Conservation (phyloP, 192 early-diverging fungal species). For the Entomortierella lignicola region DNA sequence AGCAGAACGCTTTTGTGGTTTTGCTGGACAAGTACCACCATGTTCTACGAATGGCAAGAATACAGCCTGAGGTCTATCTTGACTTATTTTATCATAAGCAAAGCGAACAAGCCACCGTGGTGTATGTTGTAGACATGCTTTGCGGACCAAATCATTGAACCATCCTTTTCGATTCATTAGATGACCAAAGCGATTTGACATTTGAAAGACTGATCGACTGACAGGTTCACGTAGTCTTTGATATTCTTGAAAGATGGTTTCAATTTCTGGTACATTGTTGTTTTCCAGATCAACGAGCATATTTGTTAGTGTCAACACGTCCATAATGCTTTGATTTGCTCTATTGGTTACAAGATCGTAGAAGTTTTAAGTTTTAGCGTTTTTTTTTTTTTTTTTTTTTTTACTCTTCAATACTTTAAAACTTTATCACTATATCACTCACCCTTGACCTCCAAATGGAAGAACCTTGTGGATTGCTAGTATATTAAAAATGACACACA, state of each 20-base stretch:
- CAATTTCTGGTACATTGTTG: constrained; percentile 18
- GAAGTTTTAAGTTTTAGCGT: not conserved
- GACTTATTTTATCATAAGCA: constrained; percentile 9
- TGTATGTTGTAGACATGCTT: constrained; percentile 8
- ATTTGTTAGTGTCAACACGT: constrained; percentile 15
- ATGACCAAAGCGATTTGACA: constrained; percentile 20
- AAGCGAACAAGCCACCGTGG: constrained; percentile 14
- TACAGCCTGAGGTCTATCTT: constrained; percentile 30
- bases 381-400: too few species aligned
- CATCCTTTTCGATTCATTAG: constrained; percentile 26
- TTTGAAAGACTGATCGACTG: constrained; percentile 12
- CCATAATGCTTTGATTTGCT: constrained; percentile 26
- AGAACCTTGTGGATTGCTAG: constrained; percentile 40
- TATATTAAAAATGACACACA: not conserved
- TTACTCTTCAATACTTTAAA: too few species aligned
- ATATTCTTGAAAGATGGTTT: constrained; percentile 20
- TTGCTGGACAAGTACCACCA: constrained; percentile 9
- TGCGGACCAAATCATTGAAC: constrained; percentile 29
- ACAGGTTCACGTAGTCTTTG: constrained; percentile 13
- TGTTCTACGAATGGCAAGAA: constrained; percentile 22
- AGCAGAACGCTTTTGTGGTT: constrained; percentile 11
- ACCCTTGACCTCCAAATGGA: constrained; percentile 20
- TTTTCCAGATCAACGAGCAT: constrained; percentile 11
- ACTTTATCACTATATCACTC: not conserved
- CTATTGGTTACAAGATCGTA: not conserved